These are phyloP conservation scores for Sicyos edulis DNA, from an alignment of 306 rosid species.

Conservation along the genomic window DNA sequence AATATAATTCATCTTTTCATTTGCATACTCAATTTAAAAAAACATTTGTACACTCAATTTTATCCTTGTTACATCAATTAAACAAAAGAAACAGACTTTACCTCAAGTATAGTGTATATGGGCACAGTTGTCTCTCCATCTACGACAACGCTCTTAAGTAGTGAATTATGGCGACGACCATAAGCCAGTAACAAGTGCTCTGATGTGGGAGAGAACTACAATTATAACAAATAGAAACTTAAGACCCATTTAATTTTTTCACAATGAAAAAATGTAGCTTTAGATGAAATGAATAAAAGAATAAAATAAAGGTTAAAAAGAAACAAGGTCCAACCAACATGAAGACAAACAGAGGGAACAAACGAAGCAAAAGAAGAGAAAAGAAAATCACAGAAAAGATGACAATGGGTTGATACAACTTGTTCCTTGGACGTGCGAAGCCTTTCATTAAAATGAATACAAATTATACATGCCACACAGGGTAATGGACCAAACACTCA, in stretches of 20 bases:
- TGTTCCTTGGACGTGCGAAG: neutral
- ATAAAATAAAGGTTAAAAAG: neutral
- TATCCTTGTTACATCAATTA: neutral
- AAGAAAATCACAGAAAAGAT: neutral
- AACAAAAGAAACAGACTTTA: conserved; percentile 23
- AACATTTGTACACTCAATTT: neutral
- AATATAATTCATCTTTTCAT: too few species aligned
- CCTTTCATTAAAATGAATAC: neutral
- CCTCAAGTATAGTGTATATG: conserved; percentile 95
- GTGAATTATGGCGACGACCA: conserved; percentile 57
- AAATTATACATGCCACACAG: neutral
- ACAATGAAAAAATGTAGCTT: neutral
- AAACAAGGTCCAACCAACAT: too few species aligned
- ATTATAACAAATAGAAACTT: conserved; percentile 17
- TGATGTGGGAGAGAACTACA: conserved; percentile 58
- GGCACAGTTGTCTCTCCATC: conserved; percentile 95
- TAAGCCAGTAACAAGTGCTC: conserved; percentile 59
- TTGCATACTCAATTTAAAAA: too few species aligned
- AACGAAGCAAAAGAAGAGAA: too few species aligned
- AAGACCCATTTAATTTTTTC: too few species aligned
- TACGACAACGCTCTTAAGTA: conserved; percentile 75
- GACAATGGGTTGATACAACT: neutral
- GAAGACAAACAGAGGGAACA: neutral
- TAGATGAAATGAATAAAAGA: too few species aligned
- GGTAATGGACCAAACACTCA: neutral